A percentile compares a stretch with the other conserved stretches of the same genome.
These are phyloP conservation scores for Clitopilus hobsonii DNA, from an alignment of 768 basidiomycete genomes.

Conservation along the genomic window DNA sequence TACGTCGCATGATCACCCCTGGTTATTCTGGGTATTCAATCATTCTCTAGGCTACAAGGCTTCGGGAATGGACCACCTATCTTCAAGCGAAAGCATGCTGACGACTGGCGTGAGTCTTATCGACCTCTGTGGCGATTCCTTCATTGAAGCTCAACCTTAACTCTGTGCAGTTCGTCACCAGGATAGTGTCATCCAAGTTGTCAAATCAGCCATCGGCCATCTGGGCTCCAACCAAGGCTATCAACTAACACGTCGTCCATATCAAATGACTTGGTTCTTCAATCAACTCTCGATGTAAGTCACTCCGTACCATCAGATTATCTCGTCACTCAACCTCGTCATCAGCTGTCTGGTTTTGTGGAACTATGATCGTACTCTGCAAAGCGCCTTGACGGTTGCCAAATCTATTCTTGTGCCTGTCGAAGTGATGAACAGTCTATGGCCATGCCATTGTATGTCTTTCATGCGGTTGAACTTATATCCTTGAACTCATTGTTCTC, in stretches of 20 bases:
- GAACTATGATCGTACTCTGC: conserved; percentile 54
- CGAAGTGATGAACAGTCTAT: conserved; percentile 64
- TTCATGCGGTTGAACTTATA: neutral
- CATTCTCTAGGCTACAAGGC: conserved; percentile 38
- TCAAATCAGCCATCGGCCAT: conserved; percentile 49
- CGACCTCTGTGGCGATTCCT: neutral
- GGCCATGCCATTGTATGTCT: conserved; percentile 51
- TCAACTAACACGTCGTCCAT: conserved; percentile 62
- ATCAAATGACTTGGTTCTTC: conserved; percentile 67
- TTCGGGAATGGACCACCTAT: conserved; percentile 43
- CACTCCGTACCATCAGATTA: neutral
- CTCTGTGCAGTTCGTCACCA: conserved; percentile 57
- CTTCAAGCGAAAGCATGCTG: conserved; percentile 67
- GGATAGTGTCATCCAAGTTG: conserved; percentile 57
- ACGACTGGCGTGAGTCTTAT: conserved; percentile 69
- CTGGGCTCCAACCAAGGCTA: conserved; percentile 47
- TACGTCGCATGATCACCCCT: conserved; percentile 29
- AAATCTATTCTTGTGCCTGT: conserved; percentile 59
- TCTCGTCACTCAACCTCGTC: neutral
- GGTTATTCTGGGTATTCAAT: conserved; percentile 15
- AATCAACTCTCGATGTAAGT: conserved; percentile 61
- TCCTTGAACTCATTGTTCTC: neutral
- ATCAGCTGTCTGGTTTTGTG: conserved; percentile 61
- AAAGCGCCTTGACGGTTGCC: conserved; percentile 59
- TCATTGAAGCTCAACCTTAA: neutral